phyloP scores from a whole-genome alignment of 2,329 filamentous ascomycete species.

The Alternaria arborescens region DNA sequence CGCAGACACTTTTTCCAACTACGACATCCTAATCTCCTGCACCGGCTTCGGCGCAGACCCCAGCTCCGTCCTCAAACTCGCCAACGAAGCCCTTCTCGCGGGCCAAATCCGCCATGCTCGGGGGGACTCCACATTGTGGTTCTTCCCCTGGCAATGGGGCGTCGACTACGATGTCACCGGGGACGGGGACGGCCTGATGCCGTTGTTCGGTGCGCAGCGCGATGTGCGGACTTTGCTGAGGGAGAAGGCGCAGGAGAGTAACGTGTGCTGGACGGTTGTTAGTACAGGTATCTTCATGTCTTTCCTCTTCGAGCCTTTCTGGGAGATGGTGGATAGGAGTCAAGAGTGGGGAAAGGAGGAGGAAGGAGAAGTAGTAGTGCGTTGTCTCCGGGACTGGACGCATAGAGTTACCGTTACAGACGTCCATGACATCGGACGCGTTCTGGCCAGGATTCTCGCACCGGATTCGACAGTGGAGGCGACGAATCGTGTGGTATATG shows the following conservation, averaged over 20 bases:
- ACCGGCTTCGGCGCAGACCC: slow-evolving; percentile 66
- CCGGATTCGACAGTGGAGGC: slow-evolving; percentile 19
- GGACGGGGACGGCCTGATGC: slow-evolving; percentile 63
- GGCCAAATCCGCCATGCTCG: slow-evolving; percentile 50
- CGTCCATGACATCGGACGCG: slow-evolving; percentile 68
- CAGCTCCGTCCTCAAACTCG: slow-evolving; percentile 67
- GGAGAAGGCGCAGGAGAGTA: slow-evolving; percentile 25
- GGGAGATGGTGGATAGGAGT: slow-evolving; percentile 66
- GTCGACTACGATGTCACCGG: slow-evolving; percentile 75
- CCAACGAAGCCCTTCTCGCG: slow-evolving; percentile 63
- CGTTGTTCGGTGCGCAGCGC: slow-evolving; percentile 74
- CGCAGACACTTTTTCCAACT: slow-evolving; percentile 51
- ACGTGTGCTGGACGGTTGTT: slow-evolving; percentile 69
- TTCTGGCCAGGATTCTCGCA: slow-evolving; percentile 64
- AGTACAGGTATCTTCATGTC: slow-evolving; percentile 76
- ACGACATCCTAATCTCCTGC: slow-evolving; percentile 67
- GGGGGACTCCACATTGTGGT: slow-evolving; percentile 46
- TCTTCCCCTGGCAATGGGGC: slow-evolving; percentile 78
- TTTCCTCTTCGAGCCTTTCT: slow-evolving; percentile 70
- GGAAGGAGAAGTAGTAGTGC: slow-evolving; percentile 47
- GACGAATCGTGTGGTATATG: slow-evolving; percentile 60
- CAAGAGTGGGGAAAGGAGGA: background rate
- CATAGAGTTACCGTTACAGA: slow-evolving; percentile 70
- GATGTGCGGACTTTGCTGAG: slow-evolving; percentile 44
- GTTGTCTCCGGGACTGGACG: slow-evolving; percentile 69